Evolutionary conservation across 78 protist species (phyloP).

Genomic region (Polysphondylium violaceum): DNA sequence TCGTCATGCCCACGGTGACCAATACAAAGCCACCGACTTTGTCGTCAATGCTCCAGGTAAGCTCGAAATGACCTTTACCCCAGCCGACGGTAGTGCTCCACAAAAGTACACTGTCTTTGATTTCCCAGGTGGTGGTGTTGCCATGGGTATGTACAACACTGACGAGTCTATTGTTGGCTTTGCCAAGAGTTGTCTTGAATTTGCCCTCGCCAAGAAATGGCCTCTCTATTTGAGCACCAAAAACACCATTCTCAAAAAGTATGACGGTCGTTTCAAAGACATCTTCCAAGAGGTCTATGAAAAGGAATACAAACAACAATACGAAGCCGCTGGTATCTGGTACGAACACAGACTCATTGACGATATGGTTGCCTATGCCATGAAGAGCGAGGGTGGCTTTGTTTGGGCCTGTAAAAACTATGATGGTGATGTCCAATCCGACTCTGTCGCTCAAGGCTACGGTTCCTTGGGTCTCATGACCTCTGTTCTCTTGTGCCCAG

Average conservation of each 20-base stretch:
- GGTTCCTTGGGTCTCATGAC: slow-evolving; percentile 98
- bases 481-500: slow-evolving; percentile 92
- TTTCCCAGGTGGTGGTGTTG: slow-evolving; percentile 90
- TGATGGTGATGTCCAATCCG: slow-evolving; percentile 98
- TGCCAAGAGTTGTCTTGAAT: slow-evolving; percentile 87
- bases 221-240: slow-evolving; percentile 92
- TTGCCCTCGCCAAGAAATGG: slow-evolving; percentile 83
- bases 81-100: slow-evolving; percentile 84
- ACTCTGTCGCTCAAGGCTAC: slow-evolving; percentile 95
- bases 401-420: slow-evolving; percentile 99
- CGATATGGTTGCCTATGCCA: slow-evolving; percentile 95
- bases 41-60: slow-evolving; percentile 83
- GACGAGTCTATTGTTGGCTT: slow-evolving; percentile 90
- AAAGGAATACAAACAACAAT: slow-evolving; percentile 59
- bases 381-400: slow-evolving; percentile 92
- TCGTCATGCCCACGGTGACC: slow-evolving; percentile 96
- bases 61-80: slow-evolving; percentile 81
- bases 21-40: slow-evolving; percentile 94
- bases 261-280: slow-evolving; percentile 96
- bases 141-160: slow-evolving; percentile 97
- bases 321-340: slow-evolving; percentile 83
- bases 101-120: slow-evolving; percentile 74
- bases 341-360: slow-evolving; percentile 97
- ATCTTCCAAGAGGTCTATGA: slow-evolving; percentile 92
- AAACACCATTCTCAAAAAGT: slow-evolving; percentile 95